Evolutionary conservation across 2,329 filamentous ascomycete genomes (phyloP), one percentile per base, ranked within the genome.

Genomic region (Microsporum ferrugineum): DNA sequence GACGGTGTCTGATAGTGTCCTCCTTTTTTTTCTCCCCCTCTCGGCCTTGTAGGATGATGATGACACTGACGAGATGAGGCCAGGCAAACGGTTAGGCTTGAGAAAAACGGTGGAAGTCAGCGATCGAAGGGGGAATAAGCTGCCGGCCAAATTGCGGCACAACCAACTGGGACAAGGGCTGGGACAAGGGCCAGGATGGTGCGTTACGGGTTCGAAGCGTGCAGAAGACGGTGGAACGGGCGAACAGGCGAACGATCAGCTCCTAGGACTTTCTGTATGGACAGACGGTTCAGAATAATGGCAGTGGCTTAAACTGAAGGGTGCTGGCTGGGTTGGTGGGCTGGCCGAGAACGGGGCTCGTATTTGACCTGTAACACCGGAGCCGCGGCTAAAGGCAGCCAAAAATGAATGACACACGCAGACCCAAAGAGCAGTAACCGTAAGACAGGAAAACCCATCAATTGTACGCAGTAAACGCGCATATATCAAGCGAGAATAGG

Each of bases 151-250:
- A 53, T 53, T 31, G 49, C 27, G 31, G 31, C 10, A 53, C 49
- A 29, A 34, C 49, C 27, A 53, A 43, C 39, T 14, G 39, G 39
- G 31, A 33, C 49, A n/a, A 53, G 49, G 49, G 17, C 49, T 53
- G 29, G 49, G 49, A 53, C 49, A 53, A 53, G 49, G 49, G 27
- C 49, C 27, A 53, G 49, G 49, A 53, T 53, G 49, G 12, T 53
- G 27, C 49, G 49, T 33, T 34, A 27, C 49, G 49, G 49, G 49
- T 29, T 53, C 27, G 49, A 53, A 53, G 49, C 29, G 49, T 53
- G 49, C 49, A 53, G 49, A 53, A 53, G 49, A 53, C 29, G 49
- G 49, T 53, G 49, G 49, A 53, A 53, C 49, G 33, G 45, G 12
- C 49, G 49, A 47, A 12, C 43, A 29, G 17, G 23, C 43, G 43